Base-by-base conservation (phyloP, 1,284 basidiomycete species). In the Sphaerobolus stellatus region DNA sequence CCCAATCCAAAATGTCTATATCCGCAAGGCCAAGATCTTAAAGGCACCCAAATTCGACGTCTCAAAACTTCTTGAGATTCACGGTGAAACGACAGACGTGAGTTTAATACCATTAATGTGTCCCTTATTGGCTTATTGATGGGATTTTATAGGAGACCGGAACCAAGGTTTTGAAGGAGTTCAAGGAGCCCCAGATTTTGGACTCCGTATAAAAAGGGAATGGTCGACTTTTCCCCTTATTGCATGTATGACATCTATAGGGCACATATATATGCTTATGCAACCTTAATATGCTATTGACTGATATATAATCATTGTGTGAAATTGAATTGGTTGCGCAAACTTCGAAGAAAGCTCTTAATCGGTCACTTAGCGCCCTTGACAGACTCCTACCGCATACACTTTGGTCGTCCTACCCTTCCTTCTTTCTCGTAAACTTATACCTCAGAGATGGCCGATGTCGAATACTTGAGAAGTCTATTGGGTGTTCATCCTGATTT, bases 1-100 rank as follows among this genome's bases (percentile, higher is more conserved):
- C 82, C 96, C 96, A 64, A 79, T 99, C 70, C 94, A 97, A 80
- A 97, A 98, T 74, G 95, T 98, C 71, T 97, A 95, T 80, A 83
- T 98, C 69, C 91, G 95, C 79, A 98, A 98, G 82, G 94, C 88
- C 64, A 95, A 95, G 82, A 94, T 99, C 69, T 81, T 99, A 71
- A 99, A 98, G 81, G 81, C 94, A 64, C 97, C 96, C 66, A 97
- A 96, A 76, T 92, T 96, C 75, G 97, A 98, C 74, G 79, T 94
- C 58, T 87, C 90, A 67, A 98, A 98, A 78, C 82, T 99, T 55
- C 83, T 97, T 65, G 94, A 98, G 75, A 85, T 96, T 58, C 96
- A 98, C 77, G 93, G 93, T 65, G 95, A 96, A 75, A 86, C 92
- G 62, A 88, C 85, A 65, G 92, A 94, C 68, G 92, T 92, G 68